Evolutionary conservation across 176 grass and related monocot genomes (phyloP), one percentile per base, ranked within the genome.

Genomic region (Guadua angustifolia): DNA sequence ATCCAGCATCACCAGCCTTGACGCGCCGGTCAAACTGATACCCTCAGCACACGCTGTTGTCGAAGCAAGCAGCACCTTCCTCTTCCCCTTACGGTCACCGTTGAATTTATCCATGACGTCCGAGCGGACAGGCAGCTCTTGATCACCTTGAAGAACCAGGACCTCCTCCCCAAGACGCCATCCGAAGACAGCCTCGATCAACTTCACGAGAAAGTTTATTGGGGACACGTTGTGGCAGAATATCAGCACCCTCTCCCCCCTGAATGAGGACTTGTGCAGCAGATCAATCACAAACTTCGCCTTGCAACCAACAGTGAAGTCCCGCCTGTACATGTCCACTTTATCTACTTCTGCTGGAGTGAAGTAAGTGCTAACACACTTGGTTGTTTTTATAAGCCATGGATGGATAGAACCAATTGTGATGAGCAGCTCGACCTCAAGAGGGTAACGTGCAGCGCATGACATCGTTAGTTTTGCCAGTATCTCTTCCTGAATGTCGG

Each of bases 31-130:
- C 79, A 98, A 86, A 77, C 87, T 95, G 70, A 97, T 97, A 11
- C 95, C 92, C 72, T 97, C 95, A 5, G 95, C 95, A 73, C 95
- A 95, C 2, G 95, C 95, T 35, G 91, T 98, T 8, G 92, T 98
- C 15, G 95, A 98, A 63, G 95, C 95, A 25, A 98, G 79, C 32
- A 98, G 82, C 13, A 95, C 92, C 85, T 95, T 98, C 69, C 89
- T 75, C 52, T 90, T 89, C 10, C 91, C 89, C 33, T 85, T 1
- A 9, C 24, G 80, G 63, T 94, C 86, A 15, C 78, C 40, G 36
- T 95, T 98, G 55, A 98, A 98, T 45, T 91, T 91, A 46, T 98
- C 95, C 81, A 98, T 98, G 69, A 93, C 81, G 19, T 86, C 84
- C 3, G 85, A 90, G 51, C 93, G 93, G 6, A 80, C 67, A 5